Evolutionary conservation across 1,284 basidiomycete species (phyloP).

Genomic region (Ganoderma lingzhi): DNA sequence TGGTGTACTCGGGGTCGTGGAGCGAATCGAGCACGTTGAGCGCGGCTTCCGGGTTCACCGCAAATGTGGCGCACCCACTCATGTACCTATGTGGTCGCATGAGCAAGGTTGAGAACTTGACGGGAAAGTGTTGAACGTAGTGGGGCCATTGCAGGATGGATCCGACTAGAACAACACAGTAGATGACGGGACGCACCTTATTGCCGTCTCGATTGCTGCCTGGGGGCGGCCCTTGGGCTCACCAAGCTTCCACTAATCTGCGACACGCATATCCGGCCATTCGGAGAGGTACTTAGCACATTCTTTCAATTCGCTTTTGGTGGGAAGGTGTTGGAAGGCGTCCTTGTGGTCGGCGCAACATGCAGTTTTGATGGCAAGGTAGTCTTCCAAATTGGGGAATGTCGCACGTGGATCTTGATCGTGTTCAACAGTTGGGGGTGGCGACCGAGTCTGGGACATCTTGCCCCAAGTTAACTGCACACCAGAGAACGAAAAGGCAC

Average conservation of each 20-base stretch:
- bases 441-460: too few species aligned
- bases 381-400: too few species aligned
- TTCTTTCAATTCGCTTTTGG: slow-evolving; percentile 1
- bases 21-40: slow-evolving; percentile 22
- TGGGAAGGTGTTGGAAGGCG: neutral
- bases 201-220: slow-evolving; percentile 21
- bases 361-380: too few species aligned
- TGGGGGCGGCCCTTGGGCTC: slow-evolving; percentile 5
- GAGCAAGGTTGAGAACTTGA: neutral
- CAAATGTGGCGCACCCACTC: slow-evolving; percentile 20
- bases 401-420: too few species aligned
- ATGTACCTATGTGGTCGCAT: slow-evolving; percentile 17
- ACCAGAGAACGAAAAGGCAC: too few species aligned
- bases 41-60: slow-evolving; percentile 18
- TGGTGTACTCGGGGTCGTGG: slow-evolving; percentile 14
- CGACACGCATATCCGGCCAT: slow-evolving; percentile 1
- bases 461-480: too few species aligned
- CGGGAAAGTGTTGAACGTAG: too few species aligned
- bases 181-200: slow-evolving; percentile 12
- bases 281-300: slow-evolving; percentile 15
- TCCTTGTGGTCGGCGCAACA: too few species aligned
- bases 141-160: too few species aligned
- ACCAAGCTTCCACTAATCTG: slow-evolving; percentile 9
- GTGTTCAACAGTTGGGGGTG: too few species aligned
- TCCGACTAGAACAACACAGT: too few species aligned